Conservation (phyloP, 2,329 filamentous ascomycete species). For the Colletotrichum sp. region DNA sequence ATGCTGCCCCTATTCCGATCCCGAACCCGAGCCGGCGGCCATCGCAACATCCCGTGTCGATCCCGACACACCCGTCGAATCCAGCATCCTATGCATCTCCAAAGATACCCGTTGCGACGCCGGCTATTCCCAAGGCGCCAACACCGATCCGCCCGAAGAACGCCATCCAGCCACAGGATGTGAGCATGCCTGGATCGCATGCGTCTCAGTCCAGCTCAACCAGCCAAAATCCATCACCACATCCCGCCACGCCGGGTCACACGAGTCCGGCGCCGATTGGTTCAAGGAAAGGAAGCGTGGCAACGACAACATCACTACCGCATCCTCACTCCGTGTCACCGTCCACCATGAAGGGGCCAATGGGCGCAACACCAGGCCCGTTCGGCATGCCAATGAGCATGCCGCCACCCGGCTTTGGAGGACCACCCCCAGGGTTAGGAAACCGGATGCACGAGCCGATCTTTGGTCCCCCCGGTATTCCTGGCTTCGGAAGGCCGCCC, state of each 20-base stretch:
- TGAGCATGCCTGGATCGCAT: slow-evolving; percentile 71
- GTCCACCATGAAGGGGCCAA: slow-evolving; percentile 52
- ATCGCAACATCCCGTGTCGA: slow-evolving; percentile 42
- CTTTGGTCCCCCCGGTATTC: slow-evolving; percentile 41
- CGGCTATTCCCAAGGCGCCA: slow-evolving; percentile 80
- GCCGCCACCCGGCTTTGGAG: slow-evolving; percentile 50
- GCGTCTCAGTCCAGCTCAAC: slow-evolving; percentile 66
- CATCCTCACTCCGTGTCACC: slow-evolving; percentile 66
- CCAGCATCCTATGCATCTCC: slow-evolving; percentile 73
- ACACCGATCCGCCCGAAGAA: slow-evolving; percentile 81
- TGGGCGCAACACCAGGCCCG: slow-evolving; percentile 43
- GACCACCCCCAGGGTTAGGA: slow-evolving; percentile 41
- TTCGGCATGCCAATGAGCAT: slow-evolving; percentile 65
- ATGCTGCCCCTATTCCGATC: slow-evolving; percentile 40
- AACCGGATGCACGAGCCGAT: slow-evolving; percentile 54
- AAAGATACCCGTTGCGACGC: slow-evolving; percentile 78
- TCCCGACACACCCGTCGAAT: slow-evolving; percentile 60
- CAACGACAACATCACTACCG: slow-evolving; percentile 25
- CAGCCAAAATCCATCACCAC: slow-evolving; percentile 65
- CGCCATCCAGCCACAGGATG: slow-evolving; percentile 81
- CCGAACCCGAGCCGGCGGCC: slow-evolving; percentile 43
- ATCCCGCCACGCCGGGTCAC: slow-evolving; percentile 67
- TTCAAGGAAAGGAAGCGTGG: slow-evolving; percentile 58
- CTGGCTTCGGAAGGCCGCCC: slow-evolving; percentile 45
- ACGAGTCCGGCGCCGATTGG: slow-evolving; percentile 69